Evolutionary conservation across 2,329 filamentous ascomycete species (phyloP).

Genomic region (Neoascochyta sp.): DNA sequence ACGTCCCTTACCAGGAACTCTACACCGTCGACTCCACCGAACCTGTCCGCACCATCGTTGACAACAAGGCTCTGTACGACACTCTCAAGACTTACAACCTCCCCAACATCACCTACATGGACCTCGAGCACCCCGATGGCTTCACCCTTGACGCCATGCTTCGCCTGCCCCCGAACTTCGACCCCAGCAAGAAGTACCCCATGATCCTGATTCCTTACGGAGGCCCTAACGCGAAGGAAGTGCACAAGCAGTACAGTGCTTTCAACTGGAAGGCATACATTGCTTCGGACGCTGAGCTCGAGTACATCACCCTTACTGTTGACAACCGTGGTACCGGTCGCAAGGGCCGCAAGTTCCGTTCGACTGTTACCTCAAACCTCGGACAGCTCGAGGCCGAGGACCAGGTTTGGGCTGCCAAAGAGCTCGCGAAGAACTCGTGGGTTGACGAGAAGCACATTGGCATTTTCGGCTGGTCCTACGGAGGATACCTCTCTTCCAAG

Average conservation of each 20-base stretch:
- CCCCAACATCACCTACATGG: slow-evolving; percentile 62
- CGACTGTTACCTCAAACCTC: slow-evolving; percentile 55
- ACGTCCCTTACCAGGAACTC: slow-evolving; percentile 66
- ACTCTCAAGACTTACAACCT: slow-evolving; percentile 59
- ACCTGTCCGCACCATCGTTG: slow-evolving; percentile 57
- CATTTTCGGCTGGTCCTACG: slow-evolving; percentile 68
- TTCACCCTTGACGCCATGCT: slow-evolving; percentile 63
- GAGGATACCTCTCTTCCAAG: slow-evolving; percentile 64
- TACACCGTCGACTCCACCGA: slow-evolving; percentile 56
- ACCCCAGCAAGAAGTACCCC: slow-evolving; percentile 61
- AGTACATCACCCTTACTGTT: slow-evolving; percentile 65
- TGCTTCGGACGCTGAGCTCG: slow-evolving; percentile 62
- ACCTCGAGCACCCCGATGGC: slow-evolving; percentile 59
- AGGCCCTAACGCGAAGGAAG: slow-evolving; percentile 61
- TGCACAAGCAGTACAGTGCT: slow-evolving; percentile 54
- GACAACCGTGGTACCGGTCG: slow-evolving; percentile 66
- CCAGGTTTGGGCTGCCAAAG: slow-evolving; percentile 63
- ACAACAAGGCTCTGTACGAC: slow-evolving; percentile 56
- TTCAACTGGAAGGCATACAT: slow-evolving; percentile 62
- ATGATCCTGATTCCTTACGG: slow-evolving; percentile 66
- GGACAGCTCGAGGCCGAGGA: slow-evolving; percentile 62
- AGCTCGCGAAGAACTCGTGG: slow-evolving; percentile 52
- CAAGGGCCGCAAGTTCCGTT: slow-evolving; percentile 61
- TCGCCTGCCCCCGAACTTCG: slow-evolving; percentile 62
- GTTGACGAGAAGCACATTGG: slow-evolving; percentile 59